Conservation (phyloP, 352 stramenopile species). For the Saprolegnia diclina region DNA sequence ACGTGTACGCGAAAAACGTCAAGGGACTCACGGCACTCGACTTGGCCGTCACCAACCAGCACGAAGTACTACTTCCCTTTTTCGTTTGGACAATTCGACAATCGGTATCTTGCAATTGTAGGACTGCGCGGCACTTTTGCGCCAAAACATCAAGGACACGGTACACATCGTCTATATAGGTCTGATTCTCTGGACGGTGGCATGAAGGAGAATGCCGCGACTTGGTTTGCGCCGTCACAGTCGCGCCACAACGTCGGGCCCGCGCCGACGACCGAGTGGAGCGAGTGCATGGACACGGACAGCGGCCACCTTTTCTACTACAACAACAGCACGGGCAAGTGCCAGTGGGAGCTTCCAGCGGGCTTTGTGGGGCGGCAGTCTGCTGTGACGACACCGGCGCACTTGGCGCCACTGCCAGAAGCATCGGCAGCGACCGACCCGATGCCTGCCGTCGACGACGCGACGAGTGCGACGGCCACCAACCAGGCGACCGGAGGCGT, state of each 20-base stretch:
- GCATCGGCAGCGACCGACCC: background rate
- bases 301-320: slow-evolving; percentile 59
- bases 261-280: slow-evolving; percentile 35
- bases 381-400: background rate
- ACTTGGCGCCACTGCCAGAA: background rate
- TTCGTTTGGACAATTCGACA: background rate
- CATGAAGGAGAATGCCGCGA: slow-evolving; percentile 29
- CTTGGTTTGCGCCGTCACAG: slow-evolving; percentile 53
- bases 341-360: slow-evolving; percentile 49
- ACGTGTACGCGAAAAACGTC: slow-evolving; percentile 41
- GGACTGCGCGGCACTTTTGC: slow-evolving; percentile 42
- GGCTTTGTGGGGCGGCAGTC: slow-evolving; percentile 30
- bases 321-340: slow-evolving; percentile 66
- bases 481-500: background rate
- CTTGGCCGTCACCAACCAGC: slow-evolving; percentile 42
- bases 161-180: slow-evolving; percentile 5
- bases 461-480: background rate
- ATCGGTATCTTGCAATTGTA: background rate
- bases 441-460: background rate
- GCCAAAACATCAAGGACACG: slow-evolving; percentile 40
- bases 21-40: slow-evolving; percentile 49
- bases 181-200: background rate
- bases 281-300: slow-evolving; percentile 58
- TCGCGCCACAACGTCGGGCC: slow-evolving; percentile 28
- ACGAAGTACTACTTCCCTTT: slow-evolving; percentile 22